These are phyloP conservation scores for Leccinum griseonigrum DNA, from an alignment of 1,284 basidiomycete species.

Conservation along the genomic window DNA sequence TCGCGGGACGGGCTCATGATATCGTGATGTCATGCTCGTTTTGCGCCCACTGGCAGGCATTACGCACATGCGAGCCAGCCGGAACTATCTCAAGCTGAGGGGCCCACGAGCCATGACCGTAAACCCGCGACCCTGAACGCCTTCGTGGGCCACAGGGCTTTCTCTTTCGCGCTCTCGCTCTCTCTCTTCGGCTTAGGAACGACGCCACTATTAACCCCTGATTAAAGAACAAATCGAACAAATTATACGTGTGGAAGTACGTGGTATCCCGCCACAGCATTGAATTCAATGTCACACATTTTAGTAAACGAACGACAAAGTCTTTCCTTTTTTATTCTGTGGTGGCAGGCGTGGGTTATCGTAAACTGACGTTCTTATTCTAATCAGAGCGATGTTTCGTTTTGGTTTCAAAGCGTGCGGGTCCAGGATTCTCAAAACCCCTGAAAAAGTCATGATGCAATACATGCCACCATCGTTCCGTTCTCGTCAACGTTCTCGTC, in stretches of 20 bases:
- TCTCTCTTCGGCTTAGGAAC: not conserved
- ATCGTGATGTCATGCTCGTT: not conserved
- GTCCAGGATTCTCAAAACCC: conserved; percentile 12
- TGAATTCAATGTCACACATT: not conserved
- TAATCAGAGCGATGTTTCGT: not conserved
- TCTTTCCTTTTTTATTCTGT: not conserved
- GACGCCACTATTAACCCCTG: not conserved
- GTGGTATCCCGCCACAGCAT: not conserved
- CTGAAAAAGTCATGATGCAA: conserved; percentile 8
- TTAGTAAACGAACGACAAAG: not conserved
- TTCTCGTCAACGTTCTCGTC: not conserved
- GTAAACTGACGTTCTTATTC: conserved; percentile 1
- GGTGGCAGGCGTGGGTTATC: conserved; percentile 4
- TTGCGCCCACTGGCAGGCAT: not conserved
- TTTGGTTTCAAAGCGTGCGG: not conserved
- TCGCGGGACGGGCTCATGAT: not conserved
- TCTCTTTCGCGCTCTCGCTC: not conserved
- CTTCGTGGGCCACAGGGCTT: not conserved
- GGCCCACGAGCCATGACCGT: not conserved
- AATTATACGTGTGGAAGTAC: not conserved
- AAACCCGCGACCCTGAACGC: conserved; percentile 17
- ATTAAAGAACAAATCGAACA: not conserved
- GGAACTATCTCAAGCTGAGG: not conserved
- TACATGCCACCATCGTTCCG: conserved; percentile 2
- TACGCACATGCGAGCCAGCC: not conserved